phyloP scores from a whole-genome alignment of 176 grass and related monocot species.

The Cocos nucifera region DNA sequence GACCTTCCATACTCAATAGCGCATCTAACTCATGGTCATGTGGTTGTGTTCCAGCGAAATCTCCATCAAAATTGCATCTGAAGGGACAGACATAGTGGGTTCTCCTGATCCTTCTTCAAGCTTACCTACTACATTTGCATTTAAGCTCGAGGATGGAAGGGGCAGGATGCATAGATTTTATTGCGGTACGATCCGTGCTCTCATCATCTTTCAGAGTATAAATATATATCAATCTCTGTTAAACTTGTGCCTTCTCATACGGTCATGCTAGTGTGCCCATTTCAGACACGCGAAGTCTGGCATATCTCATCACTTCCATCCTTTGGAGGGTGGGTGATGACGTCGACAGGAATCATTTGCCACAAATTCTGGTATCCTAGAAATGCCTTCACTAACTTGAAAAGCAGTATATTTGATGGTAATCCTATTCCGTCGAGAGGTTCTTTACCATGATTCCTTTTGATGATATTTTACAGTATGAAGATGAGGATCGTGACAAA shows the following conservation, averaged over 20 bases:
- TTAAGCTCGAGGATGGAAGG: constrained; percentile 63
- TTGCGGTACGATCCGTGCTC: constrained; percentile 32
- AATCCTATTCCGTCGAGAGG: not conserved
- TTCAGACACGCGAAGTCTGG: constrained; percentile 63
- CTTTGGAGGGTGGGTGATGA: constrained; percentile 48
- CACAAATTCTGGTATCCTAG: constrained; percentile 47
- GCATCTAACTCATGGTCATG: no score
- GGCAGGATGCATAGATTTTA: constrained; percentile 63
- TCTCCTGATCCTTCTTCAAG: constrained; percentile 16
- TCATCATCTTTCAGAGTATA: not conserved
- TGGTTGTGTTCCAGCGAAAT: constrained; percentile 28
- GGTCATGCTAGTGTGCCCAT: not conserved
- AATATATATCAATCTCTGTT: no score
- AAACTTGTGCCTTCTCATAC: no score
- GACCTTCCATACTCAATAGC: no score
- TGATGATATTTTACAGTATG: constrained; percentile 31
- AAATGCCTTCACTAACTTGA: not conserved
- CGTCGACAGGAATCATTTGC: constrained; percentile 31
- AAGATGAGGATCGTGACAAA: constrained; percentile 74
- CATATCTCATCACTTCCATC: constrained; percentile 56
- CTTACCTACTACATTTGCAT: constrained; percentile 31
- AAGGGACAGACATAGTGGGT: constrained; percentile 25
- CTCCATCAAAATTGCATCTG: constrained; percentile 35
- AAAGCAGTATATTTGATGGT: no score
- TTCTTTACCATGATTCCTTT: constrained; percentile 6